Evolutionary conservation across 1,284 basidiomycete species (phyloP).

Genomic region (Cutaneotrichosporon cutaneum): DNA sequence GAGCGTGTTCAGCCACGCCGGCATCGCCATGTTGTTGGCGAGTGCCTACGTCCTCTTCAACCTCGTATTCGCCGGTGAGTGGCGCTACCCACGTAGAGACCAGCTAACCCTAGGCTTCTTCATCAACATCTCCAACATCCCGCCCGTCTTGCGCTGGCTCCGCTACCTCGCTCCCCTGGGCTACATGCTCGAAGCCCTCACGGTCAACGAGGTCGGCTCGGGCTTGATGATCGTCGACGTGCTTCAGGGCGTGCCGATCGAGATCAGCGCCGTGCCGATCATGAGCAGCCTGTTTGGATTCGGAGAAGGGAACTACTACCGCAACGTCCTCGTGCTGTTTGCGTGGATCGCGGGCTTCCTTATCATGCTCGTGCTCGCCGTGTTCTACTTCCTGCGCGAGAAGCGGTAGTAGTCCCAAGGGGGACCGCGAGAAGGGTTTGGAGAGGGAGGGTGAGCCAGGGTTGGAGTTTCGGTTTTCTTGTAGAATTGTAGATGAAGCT

Average conservation of each 20-base stretch:
- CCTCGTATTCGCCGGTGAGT: conserved; percentile 66
- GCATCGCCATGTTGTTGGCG: conserved; percentile 79
- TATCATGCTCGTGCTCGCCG: conserved; percentile 64
- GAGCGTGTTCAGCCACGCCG: conserved; percentile 74
- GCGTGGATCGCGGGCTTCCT: conserved; percentile 77
- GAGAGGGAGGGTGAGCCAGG: too few species aligned
- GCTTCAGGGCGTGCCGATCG: conserved; percentile 74
- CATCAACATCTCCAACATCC: conserved; percentile 74
- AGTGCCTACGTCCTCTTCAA: conserved; percentile 73
- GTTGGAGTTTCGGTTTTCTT: too few species aligned
- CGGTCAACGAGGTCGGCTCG: conserved; percentile 82
- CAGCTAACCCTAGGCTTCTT: conserved; percentile 55
- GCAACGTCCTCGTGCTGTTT: conserved; percentile 80
- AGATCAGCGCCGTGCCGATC: conserved; percentile 73
- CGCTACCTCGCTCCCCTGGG: conserved; percentile 60
- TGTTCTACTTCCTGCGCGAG: conserved; percentile 73
- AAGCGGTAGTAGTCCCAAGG: conserved; percentile 54
- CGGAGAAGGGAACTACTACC: conserved; percentile 69
- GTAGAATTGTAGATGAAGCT: too few species aligned
- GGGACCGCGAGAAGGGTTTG: not conserved
- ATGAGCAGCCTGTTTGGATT: conserved; percentile 82
- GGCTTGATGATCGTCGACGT: conserved; percentile 76
- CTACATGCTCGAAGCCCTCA: conserved; percentile 74
- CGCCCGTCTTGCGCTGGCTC: conserved; percentile 79
- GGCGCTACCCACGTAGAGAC: too few species aligned